Base-by-base conservation (phyloP, 306 rosid species). In the Cyclanthera cordifolia region DNA sequence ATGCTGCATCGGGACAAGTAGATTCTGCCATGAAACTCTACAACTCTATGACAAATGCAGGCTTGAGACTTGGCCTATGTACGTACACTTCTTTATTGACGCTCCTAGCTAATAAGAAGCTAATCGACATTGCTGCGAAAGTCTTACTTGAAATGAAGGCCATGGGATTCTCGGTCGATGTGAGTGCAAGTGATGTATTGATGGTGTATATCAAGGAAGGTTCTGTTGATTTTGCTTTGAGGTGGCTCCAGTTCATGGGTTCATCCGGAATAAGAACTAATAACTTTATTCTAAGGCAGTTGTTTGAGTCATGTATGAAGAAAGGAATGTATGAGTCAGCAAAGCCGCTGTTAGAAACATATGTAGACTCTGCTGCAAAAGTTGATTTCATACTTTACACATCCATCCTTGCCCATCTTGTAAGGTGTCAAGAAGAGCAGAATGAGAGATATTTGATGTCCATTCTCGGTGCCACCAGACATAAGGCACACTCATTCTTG, bases 181-280 rank as follows among this genome's bases (percentile, higher is more conserved):
- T 89, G 75, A 93, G 86, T 16, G 96, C 96, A 45, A 89, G 98
- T 43, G 98, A 92, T 77, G 88, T 85, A 71, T 72, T 92, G 72
- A 92, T 92, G 98, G 96, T 87, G 75, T 87, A 93, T 67, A 87
- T 93, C 74, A 93, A 87, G 87, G 98, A 93, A 74, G 95, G 96
- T 70, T 89, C 89, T 10, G 85, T 87, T 20, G 96, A 93, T 80
- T 83, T 83, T 75, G 96, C 96, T 70, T 78, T 93, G 82, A 85
- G 89, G 76, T 92, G 98, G 98, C 71, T 93, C 51, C 85, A 86
- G 57, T 93, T 93, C 81, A 93, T 93, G 90, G 98, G 96, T 60
- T 93, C 95, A 13, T 84, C 96, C 0, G 98, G 95, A 73, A 83
- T 92, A 27, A 83, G 90, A 82, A 87, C 98, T 28, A 93, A 93